Evolutionary conservation across 2,329 filamentous ascomycete species (phyloP).

Genomic region (Ascochyta viciae-villosae): DNA sequence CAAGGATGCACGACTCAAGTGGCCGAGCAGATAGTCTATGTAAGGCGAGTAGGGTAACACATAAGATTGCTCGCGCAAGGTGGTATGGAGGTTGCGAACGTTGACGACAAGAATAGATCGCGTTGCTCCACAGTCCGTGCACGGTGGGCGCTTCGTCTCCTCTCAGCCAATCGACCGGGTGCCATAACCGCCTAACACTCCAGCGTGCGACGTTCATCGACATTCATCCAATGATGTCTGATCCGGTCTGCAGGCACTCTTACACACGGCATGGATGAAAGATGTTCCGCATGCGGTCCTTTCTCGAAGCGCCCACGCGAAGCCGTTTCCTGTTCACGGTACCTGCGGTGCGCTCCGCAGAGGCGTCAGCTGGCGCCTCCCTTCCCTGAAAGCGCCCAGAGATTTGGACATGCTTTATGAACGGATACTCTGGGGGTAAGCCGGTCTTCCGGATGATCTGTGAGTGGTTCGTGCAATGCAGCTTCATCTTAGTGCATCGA

Average conservation of each 20-base stretch:
- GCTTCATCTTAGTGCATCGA: conserved; percentile 35
- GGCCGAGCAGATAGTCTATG: not conserved
- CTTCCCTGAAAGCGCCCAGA: conserved; percentile 28
- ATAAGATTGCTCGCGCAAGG: conserved; percentile 13
- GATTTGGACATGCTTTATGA: conserved; percentile 30
- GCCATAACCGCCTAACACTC: conserved; percentile 32
- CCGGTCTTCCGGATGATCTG: conserved; percentile 30
- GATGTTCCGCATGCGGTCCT: conserved; percentile 30
- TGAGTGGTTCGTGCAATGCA: conserved; percentile 36
- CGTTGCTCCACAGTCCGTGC: conserved; percentile 11
- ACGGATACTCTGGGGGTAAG: conserved; percentile 20
- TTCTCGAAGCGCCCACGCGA: conserved; percentile 39
- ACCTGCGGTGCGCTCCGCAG: conserved; percentile 21
- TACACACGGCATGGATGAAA: conserved; percentile 28
- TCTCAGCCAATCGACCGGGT: conserved; percentile 26
- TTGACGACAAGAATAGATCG: conserved; percentile 10
- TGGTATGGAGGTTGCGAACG: conserved; percentile 6
- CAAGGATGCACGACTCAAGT: not conserved
- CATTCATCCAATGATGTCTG: conserved; percentile 30
- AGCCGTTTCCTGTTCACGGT: conserved; percentile 25
- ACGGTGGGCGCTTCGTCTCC: conserved; percentile 5
- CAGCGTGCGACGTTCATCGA: conserved; percentile 24
- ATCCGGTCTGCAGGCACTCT: conserved; percentile 10
- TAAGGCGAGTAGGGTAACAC: conserved; percentile 8
- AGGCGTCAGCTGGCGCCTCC: conserved; percentile 44